Percentiles rank a stretch among this genome's conserved stretches.
phyloP scores from a whole-genome alignment of 371 early-diverging fungal genomes.

The Rhizopus stolonifer region DNA sequence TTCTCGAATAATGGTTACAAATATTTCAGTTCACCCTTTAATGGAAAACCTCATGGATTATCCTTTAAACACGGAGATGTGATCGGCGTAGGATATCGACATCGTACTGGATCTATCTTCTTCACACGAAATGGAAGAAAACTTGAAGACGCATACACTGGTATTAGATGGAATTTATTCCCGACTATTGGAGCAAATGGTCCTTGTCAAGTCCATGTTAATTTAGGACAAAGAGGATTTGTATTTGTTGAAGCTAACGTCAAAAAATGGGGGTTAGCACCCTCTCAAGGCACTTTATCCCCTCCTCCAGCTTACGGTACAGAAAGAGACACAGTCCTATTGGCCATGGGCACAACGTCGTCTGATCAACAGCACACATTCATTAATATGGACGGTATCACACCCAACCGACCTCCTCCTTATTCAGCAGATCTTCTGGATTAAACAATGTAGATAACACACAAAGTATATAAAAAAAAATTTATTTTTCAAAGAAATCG shows the following conservation, averaged over 20 bases:
- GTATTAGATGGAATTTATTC: conserved; percentile 56
- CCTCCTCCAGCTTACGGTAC: conserved; percentile 70
- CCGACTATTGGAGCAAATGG: conserved; percentile 69
- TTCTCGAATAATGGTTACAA: conserved; percentile 66
- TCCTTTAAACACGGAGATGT: conserved; percentile 72
- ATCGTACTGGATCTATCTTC: conserved; percentile 71
- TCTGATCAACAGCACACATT: conserved; percentile 1
- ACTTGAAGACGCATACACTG: conserved; percentile 58
- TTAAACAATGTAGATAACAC: conserved; percentile 6
- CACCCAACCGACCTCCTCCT: conserved; percentile 10
- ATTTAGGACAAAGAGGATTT: conserved; percentile 48
- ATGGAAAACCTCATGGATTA: conserved; percentile 58
- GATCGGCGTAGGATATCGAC: conserved; percentile 78
- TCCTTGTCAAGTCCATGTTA: conserved; percentile 63
- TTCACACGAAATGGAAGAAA: conserved; percentile 77
- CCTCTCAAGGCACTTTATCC: conserved; percentile 63
- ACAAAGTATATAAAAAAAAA: neutral
- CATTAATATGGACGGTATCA: conserved; percentile 19
- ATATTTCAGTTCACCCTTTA: conserved; percentile 65
- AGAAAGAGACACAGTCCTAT: conserved; percentile 54
- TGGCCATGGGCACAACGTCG: conserved; percentile 11
- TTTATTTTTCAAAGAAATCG: conserved; percentile 34
- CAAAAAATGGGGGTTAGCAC: conserved; percentile 82
- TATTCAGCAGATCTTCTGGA: conserved; percentile 4
- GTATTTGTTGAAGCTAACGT: conserved; percentile 81